phyloP scores from a whole-genome alignment of 345 rosid genomes.

The Cardamine resedifolia region DNA sequence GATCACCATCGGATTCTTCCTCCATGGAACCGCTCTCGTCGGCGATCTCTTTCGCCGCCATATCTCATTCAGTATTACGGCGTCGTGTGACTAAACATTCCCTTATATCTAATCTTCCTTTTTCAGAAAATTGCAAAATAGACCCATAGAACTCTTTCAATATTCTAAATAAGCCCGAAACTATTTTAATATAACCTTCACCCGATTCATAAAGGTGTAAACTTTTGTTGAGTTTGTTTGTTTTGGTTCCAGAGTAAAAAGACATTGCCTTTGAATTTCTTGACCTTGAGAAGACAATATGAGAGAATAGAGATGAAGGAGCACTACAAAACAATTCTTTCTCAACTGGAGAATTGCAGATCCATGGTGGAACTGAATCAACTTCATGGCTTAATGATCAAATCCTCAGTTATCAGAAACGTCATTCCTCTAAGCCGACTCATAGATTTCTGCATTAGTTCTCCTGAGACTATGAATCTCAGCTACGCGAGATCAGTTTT shows the following conservation, averaged over 20 bases:
- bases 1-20: conserved; percentile 35
- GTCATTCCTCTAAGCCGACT: conserved; percentile 39
- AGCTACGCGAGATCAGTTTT: conserved; percentile 36
- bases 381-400: conserved; percentile 41
- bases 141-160: neutral
- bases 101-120: neutral
- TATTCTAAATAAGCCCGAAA: neutral
- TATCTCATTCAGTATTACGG: conserved; percentile 5
- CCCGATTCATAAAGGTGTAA: neutral
- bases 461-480: conserved; percentile 26
- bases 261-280: neutral
- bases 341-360: conserved; percentile 36
- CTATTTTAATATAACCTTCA: neutral
- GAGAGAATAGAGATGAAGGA: conserved; percentile 30
- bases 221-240: neutral
- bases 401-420: conserved; percentile 36
- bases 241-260: neutral
- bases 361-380: conserved; percentile 36
- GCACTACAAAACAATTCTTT: conserved; percentile 29
- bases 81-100: neutral
- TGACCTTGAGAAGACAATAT: neutral
- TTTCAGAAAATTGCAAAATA: neutral
- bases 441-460: conserved; percentile 32
- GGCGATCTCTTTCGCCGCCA: conserved; percentile 36
- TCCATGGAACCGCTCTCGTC: conserved; percentile 2